phyloP scores from a whole-genome alignment of 805 yeast genomes.

The Sugiyamaella americana region DNA sequence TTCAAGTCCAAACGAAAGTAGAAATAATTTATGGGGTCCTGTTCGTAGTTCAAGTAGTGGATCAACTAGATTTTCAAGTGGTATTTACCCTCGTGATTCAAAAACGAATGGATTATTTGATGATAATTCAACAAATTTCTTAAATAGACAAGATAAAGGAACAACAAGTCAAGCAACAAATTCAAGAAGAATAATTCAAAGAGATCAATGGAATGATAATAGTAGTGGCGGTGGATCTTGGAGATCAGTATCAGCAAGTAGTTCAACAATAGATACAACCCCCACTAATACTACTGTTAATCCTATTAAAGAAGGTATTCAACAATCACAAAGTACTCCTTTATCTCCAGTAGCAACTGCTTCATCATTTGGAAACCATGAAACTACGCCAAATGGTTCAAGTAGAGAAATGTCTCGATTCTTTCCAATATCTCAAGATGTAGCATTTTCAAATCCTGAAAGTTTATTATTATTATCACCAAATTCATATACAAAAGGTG shows the following conservation, averaged over 20 bases:
- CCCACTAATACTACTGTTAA: not conserved
- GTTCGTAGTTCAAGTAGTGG: conserved; percentile 6
- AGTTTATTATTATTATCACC: not conserved
- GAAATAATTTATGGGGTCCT: conserved; percentile 5
- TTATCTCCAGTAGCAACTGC: conserved; percentile 2
- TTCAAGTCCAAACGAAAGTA: not conserved
- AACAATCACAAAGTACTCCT: conserved; percentile 1
- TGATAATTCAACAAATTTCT: not conserved
- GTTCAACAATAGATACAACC: not conserved
- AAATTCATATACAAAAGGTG: not conserved
- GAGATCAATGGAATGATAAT: not conserved
- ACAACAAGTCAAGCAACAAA: not conserved
- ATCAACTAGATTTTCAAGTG: conserved; percentile 4
- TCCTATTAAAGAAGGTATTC: not conserved
- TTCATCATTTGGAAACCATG: conserved; percentile 5
- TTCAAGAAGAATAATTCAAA: not conserved
- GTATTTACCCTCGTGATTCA: conserved; percentile 3
- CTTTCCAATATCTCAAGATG: conserved; percentile 16
- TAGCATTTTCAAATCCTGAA: not conserved
- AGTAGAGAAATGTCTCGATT: conserved; percentile 14
- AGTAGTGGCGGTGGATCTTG: conserved; percentile 4
- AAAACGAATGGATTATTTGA: conserved; percentile 2
- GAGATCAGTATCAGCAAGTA: conserved; percentile 1
- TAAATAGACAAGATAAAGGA: not conserved
- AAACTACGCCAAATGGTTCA: conserved; percentile 8